Evolutionary conservation across 305 asterid genomes (phyloP), one percentile per base, ranked within the genome.

Genomic region (Lippia alba): DNA sequence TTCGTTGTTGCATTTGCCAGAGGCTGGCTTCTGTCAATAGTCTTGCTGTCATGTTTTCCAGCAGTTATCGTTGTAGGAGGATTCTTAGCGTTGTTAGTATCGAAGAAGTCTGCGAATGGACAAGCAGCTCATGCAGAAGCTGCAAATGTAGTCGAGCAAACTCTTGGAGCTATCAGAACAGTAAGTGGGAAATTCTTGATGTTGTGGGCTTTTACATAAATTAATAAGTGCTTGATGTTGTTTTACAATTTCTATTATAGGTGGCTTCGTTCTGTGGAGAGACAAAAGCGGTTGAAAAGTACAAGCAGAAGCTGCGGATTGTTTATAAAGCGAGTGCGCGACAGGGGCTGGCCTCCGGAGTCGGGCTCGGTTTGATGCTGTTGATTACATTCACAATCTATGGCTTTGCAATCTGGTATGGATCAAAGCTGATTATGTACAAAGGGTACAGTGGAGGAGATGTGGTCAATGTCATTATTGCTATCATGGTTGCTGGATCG

Each of bases 201-300:
- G 30, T 24, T 24, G 30, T 24, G 30, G 30, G 30, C 30, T 24
- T 24, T 24, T 24, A 24, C 30, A 24, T 24, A 1, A 1, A 24
- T 3, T 24, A 24, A 24, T 24, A 24, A 24, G 30, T 24, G 1
- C 30, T 24, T 24, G 30, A 24, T 24, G 3, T 24, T 24, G 30
- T 24, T 24, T 24, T 24, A 3, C 3, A 24, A 24, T 24, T 24
- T 6, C 1, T 8, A 30, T 8, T 6, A 3, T 50, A 88, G 94
- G 94, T 88, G 54, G 91, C 80, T 55, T 84, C 94, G n/a, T 88
- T 80, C 74, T 79, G 74, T 0, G 91, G 94, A 62, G 91, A 88
- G 75, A 63, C 73, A 60, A 16, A 19, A 56, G 87, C 94, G 2
- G 70, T 76, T 18, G 12, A 50, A n/a, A 80, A 78, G 54, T 88